phyloP scores from a whole-genome alignment of 2,329 filamentous ascomycete genomes.

The Fusarium secorum region DNA sequence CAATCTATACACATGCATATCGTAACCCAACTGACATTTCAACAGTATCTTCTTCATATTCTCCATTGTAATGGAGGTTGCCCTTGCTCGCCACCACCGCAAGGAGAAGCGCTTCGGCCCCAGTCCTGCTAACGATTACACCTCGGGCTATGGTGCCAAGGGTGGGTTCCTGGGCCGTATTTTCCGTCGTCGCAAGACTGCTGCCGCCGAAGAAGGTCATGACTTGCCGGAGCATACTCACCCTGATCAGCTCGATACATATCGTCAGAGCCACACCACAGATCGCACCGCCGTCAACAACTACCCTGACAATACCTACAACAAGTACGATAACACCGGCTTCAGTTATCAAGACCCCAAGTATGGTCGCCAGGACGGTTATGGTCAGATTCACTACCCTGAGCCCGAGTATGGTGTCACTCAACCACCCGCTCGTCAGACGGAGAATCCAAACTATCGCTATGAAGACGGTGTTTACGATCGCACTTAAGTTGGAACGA shows the following conservation, averaged over 20 bases:
- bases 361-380: constrained; percentile 39
- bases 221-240: constrained; percentile 51
- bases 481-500: constrained; percentile 19
- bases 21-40: background rate
- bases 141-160: constrained; percentile 55
- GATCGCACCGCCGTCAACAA: constrained; percentile 48
- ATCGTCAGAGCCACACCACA: constrained; percentile 53
- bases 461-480: constrained; percentile 52
- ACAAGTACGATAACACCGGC: constrained; percentile 39
- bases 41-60: constrained; percentile 77
- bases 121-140: constrained; percentile 62
- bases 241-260: constrained; percentile 50
- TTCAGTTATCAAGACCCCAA: constrained; percentile 38
- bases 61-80: constrained; percentile 73
- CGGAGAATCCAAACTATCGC: constrained; percentile 39
- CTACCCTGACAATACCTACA: constrained; percentile 39
- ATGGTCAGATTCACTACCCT: constrained; percentile 41
- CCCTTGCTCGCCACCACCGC: constrained; percentile 74
- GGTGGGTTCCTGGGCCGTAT: constrained; percentile 48
- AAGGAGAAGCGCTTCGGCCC: constrained; percentile 76
- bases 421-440: constrained; percentile 8
- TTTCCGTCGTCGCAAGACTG: constrained; percentile 43
- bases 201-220: constrained; percentile 41
- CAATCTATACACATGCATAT: background rate
- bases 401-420: constrained; percentile 33